A percentile compares a stretch with the other conserved stretches of the same genome.
Evolutionary conservation across 306 rosid genomes (phyloP).

Genomic region (Ochetophila trinervis): DNA sequence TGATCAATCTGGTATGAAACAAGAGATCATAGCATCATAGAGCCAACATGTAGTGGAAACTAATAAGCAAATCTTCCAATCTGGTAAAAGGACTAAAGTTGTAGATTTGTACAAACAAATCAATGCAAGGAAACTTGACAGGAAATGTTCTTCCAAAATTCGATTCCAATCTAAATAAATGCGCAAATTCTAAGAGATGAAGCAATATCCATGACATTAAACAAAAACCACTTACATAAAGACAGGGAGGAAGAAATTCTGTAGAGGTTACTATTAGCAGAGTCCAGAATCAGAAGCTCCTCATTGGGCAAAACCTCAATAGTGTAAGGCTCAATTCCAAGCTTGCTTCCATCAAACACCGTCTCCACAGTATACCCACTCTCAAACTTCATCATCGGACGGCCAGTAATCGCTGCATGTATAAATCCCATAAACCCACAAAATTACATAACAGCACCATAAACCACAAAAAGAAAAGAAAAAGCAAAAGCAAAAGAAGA

Average conservation of each 20-base stretch:
- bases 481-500: background rate
- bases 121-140: background rate
- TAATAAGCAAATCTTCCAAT: slow-evolving; percentile 18
- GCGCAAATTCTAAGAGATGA: slow-evolving; percentile 24
- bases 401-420: slow-evolving; percentile 56
- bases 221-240: slow-evolving; percentile 56
- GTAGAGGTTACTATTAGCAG: slow-evolving; percentile 73
- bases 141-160: background rate
- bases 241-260: slow-evolving; percentile 85
- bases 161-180: background rate
- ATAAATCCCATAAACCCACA: slow-evolving; percentile 12
- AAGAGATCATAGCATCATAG: slow-evolving; percentile 8
- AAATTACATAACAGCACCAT: slow-evolving; percentile 21
- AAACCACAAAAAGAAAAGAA: background rate
- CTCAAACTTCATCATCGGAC: slow-evolving; percentile 88
- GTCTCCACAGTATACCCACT: slow-evolving; percentile 90
- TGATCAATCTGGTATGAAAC: background rate
- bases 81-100: slow-evolving; percentile 1
- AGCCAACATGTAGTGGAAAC: background rate
- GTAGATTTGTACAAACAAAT: slow-evolving; percentile 6
- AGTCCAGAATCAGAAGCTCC: slow-evolving; percentile 86
- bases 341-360: slow-evolving; percentile 96
- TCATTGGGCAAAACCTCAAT: slow-evolving; percentile 77
- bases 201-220: slow-evolving; percentile 9
- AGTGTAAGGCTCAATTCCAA: slow-evolving; percentile 85